Percentiles rank a stretch among this genome's conserved stretches.
Conservation (phyloP, 192 early-diverging fungal genomes). For the Thamnidium elegans region DNA sequence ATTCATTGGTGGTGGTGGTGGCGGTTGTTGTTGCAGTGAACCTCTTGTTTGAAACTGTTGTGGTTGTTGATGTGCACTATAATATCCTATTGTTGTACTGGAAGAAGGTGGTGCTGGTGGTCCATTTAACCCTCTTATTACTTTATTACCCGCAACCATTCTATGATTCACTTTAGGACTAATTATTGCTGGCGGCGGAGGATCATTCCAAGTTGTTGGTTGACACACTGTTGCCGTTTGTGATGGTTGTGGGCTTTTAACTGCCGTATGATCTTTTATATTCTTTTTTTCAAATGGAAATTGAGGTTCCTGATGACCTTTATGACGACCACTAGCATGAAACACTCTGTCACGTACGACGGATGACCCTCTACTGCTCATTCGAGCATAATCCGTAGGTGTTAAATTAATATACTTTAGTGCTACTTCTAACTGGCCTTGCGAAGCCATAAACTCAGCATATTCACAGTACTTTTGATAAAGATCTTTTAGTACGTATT, state of each 20-base stretch:
- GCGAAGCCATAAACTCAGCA: constrained; percentile 68
- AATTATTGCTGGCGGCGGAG: too few relatives aligned
- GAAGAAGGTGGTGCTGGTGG: constrained; percentile 32
- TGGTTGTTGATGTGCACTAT: constrained; percentile 2
- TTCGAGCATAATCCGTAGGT: constrained; percentile 50
- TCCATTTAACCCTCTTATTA: constrained; percentile 48
- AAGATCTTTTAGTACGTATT: constrained; percentile 40
- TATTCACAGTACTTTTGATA: constrained; percentile 89
- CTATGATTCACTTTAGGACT: too few relatives aligned
- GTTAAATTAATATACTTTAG: constrained; percentile 74
- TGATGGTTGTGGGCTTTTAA: too few relatives aligned
- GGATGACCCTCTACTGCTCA: neutral
- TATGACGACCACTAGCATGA: too few relatives aligned
- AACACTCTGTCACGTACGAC: too few relatives aligned
- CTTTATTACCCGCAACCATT: constrained; percentile 30
- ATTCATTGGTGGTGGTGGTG: constrained; percentile 7
- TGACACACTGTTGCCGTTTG: too few relatives aligned
- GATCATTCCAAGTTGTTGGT: too few relatives aligned
- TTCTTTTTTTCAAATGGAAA: neutral
- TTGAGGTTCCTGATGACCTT: too few relatives aligned
- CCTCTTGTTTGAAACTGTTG: neutral
- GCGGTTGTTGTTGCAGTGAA: neutral
- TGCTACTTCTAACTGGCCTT: constrained; percentile 74
- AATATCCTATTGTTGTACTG: neutral
- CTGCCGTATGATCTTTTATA: neutral